Percentiles rank a stretch among this genome's conserved stretches.
These are phyloP conservation scores for Rhytidhysteron rufulum DNA, from an alignment of 2,329 filamentous ascomycete genomes.

Conservation along the genomic window DNA sequence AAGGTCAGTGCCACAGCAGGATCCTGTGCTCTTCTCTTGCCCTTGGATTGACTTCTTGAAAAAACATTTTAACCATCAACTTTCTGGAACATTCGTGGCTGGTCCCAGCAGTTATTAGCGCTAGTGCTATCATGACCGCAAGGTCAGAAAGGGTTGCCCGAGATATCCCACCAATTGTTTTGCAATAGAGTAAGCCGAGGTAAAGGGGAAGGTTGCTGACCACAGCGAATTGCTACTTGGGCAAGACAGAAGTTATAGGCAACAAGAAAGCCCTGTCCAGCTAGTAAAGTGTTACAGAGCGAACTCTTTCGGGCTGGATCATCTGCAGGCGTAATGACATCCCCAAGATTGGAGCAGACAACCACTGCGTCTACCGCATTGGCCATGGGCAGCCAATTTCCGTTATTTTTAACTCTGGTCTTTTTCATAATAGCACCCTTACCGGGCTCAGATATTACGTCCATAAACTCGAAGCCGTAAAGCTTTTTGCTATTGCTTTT, in stretches of 20 bases:
- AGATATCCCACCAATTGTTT: too few species aligned
- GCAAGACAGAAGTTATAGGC: not conserved
- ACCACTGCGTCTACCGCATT: not conserved
- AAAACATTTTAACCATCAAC: too few species aligned
- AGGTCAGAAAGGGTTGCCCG: too few species aligned
- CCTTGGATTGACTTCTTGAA: too few species aligned
- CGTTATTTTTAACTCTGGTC: not conserved
- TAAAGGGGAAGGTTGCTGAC: too few species aligned
- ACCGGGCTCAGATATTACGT: not conserved
- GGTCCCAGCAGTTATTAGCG: too few species aligned
- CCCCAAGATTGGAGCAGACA: not conserved
- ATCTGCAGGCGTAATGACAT: not conserved
- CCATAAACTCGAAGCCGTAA: not conserved
- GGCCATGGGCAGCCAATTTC: not conserved
- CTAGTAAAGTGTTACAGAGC: not conserved
- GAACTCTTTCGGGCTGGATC: not conserved
- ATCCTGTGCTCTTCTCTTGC: too few species aligned
- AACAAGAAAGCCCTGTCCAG: not conserved
- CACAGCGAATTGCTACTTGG: not conserved
- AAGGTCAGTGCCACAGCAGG: too few species aligned
- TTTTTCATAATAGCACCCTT: not conserved
- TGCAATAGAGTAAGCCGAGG: too few species aligned
- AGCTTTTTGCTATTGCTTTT: not conserved
- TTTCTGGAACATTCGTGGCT: too few species aligned
- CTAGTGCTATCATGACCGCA: too few species aligned